Percentiles rank a stretch among this genome's conserved stretches.
Evolutionary conservation across 805 yeast genomes (phyloP).

Genomic region (Candida anglica): DNA sequence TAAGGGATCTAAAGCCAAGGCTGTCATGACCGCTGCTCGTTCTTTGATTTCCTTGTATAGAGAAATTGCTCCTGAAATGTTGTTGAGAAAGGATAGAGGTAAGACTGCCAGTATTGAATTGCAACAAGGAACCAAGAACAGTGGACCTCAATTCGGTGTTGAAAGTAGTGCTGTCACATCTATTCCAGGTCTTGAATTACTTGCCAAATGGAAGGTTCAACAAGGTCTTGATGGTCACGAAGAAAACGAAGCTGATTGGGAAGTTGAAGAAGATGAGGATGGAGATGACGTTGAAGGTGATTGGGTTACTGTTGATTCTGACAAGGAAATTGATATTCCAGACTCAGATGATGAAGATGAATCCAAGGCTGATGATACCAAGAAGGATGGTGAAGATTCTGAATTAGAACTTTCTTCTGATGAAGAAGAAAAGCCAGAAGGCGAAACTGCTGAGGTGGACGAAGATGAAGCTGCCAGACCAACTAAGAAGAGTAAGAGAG

Average conservation of each 20-base stretch:
- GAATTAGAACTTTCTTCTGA: constrained; percentile 23
- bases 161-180: constrained; percentile 61
- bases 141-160: constrained; percentile 64
- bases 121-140: constrained; percentile 32
- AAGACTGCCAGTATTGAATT: constrained; percentile 83
- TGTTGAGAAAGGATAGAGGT: constrained; percentile 87
- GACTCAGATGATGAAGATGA: constrained; percentile 44
- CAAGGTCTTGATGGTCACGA: constrained; percentile 50
- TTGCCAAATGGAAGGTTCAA: constrained; percentile 78
- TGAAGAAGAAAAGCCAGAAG: constrained; percentile 37
- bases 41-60: constrained; percentile 81
- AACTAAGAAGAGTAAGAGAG: constrained; percentile 6
- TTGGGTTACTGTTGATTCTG: constrained; percentile 90
- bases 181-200: constrained; percentile 86
- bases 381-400: constrained; percentile 28
- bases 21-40: constrained; percentile 93
- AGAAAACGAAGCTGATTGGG: constrained; percentile 56
- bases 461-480: constrained; percentile 12
- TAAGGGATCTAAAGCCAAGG: constrained; percentile 88
- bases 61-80: constrained; percentile 96
- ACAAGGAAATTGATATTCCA: constrained; percentile 61
- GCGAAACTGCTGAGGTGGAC: constrained; percentile 32
- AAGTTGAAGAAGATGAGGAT: constrained; percentile 53
- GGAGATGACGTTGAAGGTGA: constrained; percentile 72
- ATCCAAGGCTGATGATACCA: constrained; percentile 34